Evolutionary conservation across 1,284 basidiomycete genomes (phyloP).

Genomic region (Coniferiporia sulphurascens): DNA sequence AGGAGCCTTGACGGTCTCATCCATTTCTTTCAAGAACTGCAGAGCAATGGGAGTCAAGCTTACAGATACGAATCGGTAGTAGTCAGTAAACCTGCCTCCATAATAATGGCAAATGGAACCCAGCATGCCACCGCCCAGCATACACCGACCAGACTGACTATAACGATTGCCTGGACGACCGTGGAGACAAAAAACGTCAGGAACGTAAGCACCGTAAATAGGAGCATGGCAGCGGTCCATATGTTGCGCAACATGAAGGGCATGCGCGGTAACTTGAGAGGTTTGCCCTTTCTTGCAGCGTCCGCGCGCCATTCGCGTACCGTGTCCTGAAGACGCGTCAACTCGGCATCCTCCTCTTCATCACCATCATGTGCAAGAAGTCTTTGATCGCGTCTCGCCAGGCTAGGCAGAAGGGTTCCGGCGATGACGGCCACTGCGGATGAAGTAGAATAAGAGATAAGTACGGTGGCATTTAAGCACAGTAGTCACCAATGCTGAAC

Average conservation of each 20-base stretch:
- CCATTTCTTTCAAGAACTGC: slow-evolving; percentile 82
- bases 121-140: slow-evolving; percentile 95
- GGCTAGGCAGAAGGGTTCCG: slow-evolving; percentile 77
- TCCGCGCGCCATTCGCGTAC: slow-evolving; percentile 83
- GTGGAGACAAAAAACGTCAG: slow-evolving; percentile 81
- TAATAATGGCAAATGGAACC: slow-evolving; percentile 88
- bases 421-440: slow-evolving; percentile 74
- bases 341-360: slow-evolving; percentile 69
- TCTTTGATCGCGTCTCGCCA: slow-evolving; percentile 74
- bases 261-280: slow-evolving; percentile 74
- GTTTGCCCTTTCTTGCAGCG: slow-evolving; percentile 65
- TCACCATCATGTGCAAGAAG: slow-evolving; percentile 68
- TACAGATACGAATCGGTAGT: slow-evolving; percentile 9
- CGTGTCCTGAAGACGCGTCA: slow-evolving; percentile 58
- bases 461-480: not conserved
- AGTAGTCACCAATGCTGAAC: slow-evolving; percentile 74
- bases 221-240: slow-evolving; percentile 81
- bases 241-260: slow-evolving; percentile 88
- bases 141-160: slow-evolving; percentile 83
- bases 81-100: slow-evolving; percentile 60
- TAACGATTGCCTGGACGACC: slow-evolving; percentile 73
- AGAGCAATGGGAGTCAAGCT: not conserved
- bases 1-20: slow-evolving; percentile 29
- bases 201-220: slow-evolving; percentile 74
- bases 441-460: slow-evolving; percentile 11